Evolutionary conservation across 495 filamentous ascomycete genomes (phyloP).

Genomic region (Trypethelium eluteriae): DNA sequence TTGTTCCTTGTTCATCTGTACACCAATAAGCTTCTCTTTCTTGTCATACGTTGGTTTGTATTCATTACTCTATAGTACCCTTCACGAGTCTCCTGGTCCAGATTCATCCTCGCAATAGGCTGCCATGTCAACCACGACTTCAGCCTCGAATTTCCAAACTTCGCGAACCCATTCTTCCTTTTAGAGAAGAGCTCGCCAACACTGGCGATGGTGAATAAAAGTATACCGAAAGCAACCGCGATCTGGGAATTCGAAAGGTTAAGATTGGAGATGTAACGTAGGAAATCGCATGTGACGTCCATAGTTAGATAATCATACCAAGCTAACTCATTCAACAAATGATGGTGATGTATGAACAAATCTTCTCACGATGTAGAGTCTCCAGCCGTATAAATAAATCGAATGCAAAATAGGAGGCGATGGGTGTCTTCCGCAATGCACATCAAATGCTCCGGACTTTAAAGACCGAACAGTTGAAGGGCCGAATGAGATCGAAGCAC

Average conservation of each 20-base stretch:
- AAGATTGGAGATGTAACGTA: too few species aligned
- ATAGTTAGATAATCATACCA: too few species aligned
- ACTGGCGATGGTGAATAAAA: background rate
- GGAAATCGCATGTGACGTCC: too few species aligned
- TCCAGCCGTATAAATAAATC: too few species aligned
- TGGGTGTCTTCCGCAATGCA: too few species aligned
- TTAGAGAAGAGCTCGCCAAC: background rate
- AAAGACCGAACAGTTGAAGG: too few species aligned
- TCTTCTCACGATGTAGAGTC: too few species aligned
- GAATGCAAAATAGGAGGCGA: too few species aligned
- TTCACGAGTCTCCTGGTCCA: background rate
- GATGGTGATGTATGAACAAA: too few species aligned
- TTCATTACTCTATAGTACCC: background rate
- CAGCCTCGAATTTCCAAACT: background rate
- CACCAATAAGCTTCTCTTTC: background rate
- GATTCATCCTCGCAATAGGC: background rate
- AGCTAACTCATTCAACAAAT: too few species aligned
- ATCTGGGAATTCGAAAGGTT: background rate
- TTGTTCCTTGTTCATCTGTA: background rate
- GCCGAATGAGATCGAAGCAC: too few species aligned
- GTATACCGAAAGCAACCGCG: background rate
- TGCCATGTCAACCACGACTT: conserved; percentile 2
- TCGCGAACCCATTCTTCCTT: background rate
- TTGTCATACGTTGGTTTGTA: background rate
- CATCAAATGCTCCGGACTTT: too few species aligned